phyloP scores from a whole-genome alignment of 2,329 filamentous ascomycete genomes.

The Aureobasidium sp. region DNA sequence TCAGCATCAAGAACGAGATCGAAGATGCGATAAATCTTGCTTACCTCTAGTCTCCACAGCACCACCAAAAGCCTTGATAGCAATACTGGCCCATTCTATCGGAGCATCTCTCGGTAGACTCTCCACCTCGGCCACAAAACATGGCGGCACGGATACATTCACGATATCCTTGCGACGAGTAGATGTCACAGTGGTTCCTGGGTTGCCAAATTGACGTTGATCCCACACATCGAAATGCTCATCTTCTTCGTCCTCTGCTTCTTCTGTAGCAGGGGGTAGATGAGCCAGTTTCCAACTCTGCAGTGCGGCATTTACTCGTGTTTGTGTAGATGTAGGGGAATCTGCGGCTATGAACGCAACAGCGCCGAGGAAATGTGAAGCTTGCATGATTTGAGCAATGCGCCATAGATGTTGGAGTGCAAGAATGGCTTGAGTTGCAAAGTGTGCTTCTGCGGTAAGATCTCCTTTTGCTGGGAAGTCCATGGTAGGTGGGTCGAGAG shows the following conservation, averaged over 20 bases:
- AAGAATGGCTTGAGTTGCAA: conserved; percentile 57
- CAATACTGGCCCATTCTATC: conserved; percentile 63
- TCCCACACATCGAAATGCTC: conserved; percentile 60
- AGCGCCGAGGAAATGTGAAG: conserved; percentile 67
- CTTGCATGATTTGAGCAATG: conserved; percentile 64
- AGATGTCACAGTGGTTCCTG: conserved; percentile 26
- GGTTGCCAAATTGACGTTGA: conserved; percentile 26
- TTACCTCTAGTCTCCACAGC: background rate
- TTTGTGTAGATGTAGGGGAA: conserved; percentile 20
- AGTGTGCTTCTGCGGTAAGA: conserved; percentile 20
- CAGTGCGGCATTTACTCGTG: conserved; percentile 19
- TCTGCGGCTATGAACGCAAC: conserved; percentile 63
- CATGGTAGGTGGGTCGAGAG: conserved; percentile 78
- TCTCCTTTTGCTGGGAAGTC: conserved; percentile 33
- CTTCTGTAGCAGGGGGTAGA: conserved; percentile 26
- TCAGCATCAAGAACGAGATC: background rate
- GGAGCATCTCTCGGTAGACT: conserved; percentile 65
- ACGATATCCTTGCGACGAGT: conserved; percentile 25
- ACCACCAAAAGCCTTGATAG: background rate
- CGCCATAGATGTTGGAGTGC: conserved; percentile 86
- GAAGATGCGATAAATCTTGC: background rate
- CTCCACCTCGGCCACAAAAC: conserved; percentile 69
- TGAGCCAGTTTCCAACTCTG: conserved; percentile 39
- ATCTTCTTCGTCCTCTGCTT: conserved; percentile 44
- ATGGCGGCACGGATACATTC: conserved; percentile 44